Conservation (phyloP, 2,329 filamentous ascomycete species). For the Penicillium palitans region DNA sequence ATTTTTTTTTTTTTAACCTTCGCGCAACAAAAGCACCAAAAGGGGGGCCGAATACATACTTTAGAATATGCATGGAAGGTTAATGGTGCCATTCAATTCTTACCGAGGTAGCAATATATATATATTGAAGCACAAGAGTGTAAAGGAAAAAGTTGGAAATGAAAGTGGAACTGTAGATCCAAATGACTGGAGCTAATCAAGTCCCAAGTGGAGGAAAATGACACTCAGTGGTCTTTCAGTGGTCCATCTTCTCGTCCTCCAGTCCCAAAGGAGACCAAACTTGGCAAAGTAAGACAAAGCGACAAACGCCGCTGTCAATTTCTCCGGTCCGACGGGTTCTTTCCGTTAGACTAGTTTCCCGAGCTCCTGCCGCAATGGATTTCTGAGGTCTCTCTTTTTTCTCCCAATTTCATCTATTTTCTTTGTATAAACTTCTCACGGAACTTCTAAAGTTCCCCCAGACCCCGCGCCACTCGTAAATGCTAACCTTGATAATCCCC, state of each 20-base stretch:
- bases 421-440: background rate
- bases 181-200: background rate
- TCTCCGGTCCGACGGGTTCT: background rate
- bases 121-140: background rate
- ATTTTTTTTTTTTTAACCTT: background rate
- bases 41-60: background rate
- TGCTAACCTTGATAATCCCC: background rate
- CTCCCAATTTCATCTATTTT: background rate
- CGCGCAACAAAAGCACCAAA: background rate
- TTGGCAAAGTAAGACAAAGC: background rate
- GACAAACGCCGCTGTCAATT: conserved; percentile 8
- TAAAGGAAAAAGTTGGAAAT: background rate
- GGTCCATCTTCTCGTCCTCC: no score
- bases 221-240: no score
- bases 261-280: no score
- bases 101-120: background rate
- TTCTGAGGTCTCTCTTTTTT: no score
- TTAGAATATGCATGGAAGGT: background rate
- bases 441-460: background rate
- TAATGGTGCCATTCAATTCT: background rate
- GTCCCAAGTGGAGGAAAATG: background rate
- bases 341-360: background rate
- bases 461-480: background rate
- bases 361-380: background rate
- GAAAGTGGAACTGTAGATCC: background rate